phyloP scores from a whole-genome alignment of 495 filamentous ascomycete genomes.

The Talaromyces nanjingensis region DNA sequence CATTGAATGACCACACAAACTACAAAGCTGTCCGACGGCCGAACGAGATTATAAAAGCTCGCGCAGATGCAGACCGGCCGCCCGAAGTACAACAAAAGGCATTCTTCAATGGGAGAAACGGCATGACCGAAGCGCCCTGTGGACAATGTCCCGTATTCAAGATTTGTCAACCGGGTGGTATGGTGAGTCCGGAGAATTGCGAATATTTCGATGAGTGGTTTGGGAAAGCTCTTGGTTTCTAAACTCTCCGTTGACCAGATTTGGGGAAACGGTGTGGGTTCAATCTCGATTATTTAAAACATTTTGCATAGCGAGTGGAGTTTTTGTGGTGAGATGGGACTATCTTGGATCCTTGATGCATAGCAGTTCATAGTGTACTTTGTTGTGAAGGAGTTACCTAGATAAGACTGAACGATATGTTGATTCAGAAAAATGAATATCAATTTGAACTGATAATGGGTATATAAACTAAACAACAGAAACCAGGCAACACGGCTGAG shows the following conservation, averaged over 20 bases:
- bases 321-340: constrained; percentile 17
- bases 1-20: constrained; percentile 38
- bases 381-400: constrained; percentile 4
- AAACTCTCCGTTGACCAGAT: neutral
- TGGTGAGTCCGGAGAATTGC: constrained; percentile 82
- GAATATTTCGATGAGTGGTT: constrained; percentile 88
- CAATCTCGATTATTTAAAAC: constrained; percentile 15
- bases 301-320: constrained; percentile 36
- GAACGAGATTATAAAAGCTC: constrained; percentile 23
- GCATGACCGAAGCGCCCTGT: constrained; percentile 83
- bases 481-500: neutral
- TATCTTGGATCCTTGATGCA: constrained; percentile 10
- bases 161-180: constrained; percentile 79
- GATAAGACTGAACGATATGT: neutral
- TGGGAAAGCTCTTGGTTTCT: constrained; percentile 31
- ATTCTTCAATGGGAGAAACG: constrained; percentile 42
- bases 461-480: constrained; percentile 1
- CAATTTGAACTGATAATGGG: neutral
- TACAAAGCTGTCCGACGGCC: constrained; percentile 44
- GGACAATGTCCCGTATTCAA: constrained; percentile 91
- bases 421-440: neutral
- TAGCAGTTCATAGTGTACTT: neutral
- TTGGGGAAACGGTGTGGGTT: no score
- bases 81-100: constrained; percentile 22
- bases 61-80: constrained; percentile 34